Base-by-base conservation (phyloP, 192 early-diverging fungal genomes). In the Pilobolus umbonatus region DNA sequence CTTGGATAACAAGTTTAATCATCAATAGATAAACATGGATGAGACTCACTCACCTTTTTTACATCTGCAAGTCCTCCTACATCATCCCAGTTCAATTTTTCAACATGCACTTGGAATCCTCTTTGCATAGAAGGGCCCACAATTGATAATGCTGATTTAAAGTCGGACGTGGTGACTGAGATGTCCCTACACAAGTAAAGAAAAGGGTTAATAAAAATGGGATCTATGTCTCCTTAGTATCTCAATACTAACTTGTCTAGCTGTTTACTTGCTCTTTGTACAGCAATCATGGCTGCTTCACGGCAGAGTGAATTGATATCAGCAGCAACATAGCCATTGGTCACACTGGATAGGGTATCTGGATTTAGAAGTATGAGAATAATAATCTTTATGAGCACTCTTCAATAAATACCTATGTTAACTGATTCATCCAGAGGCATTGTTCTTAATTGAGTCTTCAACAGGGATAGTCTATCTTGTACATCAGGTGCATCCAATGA, bases 251-350 rank as follows among this genome's bases (percentile, higher is more conserved):
- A 58, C 69, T 47, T 59, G 36, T 28, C 55, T 29, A n/a, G 17
- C 40, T 51, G 24, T 24, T 52, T 40, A 2, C 24, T 52, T 25
- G 38, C 49, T 61, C 73, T 61, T 49, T 81, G 62, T 8, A 77
- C 66, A 6, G 83, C 82, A 30, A 57, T 44, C 22, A 83, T 60
- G 1, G 88, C 86, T 12, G 92, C 89, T 72, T 95, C 95, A 5
- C 90, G 80, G 40, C 88, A 87, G 1, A 99, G 55, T 0, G 92
- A 82, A 0, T 81, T 76, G 38, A 99, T 72, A 78, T 99, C 97
- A 0, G 97, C 93, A 39, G 89, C 94, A 5, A 98, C 95, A 69
- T 88, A 98, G 2, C 95, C 96, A 67, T 90, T 91, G 5, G 93
- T 95, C 50, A 74, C 61, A 31, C 71, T 59, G 0, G 88, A 85